Evolutionary conservation across 805 yeast species (phyloP).

Genomic region (Suhomyces kilbournensis): DNA sequence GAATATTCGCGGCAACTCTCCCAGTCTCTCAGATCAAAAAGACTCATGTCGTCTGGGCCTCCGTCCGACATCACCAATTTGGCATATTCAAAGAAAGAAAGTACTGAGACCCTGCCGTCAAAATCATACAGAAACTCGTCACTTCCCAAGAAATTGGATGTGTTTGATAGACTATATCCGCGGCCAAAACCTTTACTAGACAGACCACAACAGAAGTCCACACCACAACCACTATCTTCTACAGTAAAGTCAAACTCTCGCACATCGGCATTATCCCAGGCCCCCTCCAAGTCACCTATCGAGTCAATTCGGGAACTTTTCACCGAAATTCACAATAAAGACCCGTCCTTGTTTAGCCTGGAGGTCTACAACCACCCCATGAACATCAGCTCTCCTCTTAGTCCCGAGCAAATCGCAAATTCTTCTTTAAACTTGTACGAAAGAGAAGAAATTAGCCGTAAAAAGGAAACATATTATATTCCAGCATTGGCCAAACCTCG

Average conservation of each 20-base stretch:
- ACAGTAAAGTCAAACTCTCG: no score
- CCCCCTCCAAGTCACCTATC: background rate
- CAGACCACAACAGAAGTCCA: no score
- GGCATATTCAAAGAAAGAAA: conserved; percentile 6
- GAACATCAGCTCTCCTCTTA: conserved; percentile 1
- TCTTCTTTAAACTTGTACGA: conserved; percentile 49
- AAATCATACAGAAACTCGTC: conserved; percentile 6
- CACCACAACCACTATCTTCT: no score
- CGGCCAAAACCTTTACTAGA: background rate
- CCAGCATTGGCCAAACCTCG: conserved; percentile 31
- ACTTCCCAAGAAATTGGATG: conserved; percentile 6
- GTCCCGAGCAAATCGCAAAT: background rate
- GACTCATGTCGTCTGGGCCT: conserved; percentile 10
- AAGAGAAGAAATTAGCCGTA: conserved; percentile 56
- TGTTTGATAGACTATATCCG: conserved; percentile 12
- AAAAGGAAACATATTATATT: conserved; percentile 47
- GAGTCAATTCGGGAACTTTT: conserved; percentile 16
- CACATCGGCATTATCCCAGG: no score
- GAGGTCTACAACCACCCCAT: background rate
- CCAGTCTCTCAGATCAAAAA: conserved; percentile 10
- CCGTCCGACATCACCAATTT: conserved; percentile 23
- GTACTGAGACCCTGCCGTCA: conserved; percentile 5
- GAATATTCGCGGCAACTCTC: conserved; percentile 17
- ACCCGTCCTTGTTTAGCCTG: conserved; percentile 23
- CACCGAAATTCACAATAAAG: conserved; percentile 20